phyloP scores from a whole-genome alignment of 2,329 filamentous ascomycete species.

The Nemania serpens region DNA sequence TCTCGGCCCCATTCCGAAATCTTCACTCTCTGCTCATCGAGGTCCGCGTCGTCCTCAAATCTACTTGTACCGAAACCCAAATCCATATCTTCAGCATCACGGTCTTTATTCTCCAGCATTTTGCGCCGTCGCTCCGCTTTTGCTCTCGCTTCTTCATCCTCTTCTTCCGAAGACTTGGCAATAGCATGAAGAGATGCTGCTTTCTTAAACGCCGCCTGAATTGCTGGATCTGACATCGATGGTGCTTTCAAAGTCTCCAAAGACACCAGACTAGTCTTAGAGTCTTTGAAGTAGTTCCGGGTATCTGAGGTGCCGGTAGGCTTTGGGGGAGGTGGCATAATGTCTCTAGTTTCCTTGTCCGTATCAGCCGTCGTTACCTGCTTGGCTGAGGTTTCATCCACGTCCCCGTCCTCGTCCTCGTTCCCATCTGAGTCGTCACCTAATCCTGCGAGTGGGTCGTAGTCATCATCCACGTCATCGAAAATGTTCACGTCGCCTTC shows the following conservation, averaged over 20 bases:
- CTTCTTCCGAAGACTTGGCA: constrained; percentile 46
- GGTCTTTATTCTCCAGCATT: constrained; percentile 73
- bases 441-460: constrained; percentile 68
- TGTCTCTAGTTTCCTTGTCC: constrained; percentile 34
- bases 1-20: constrained; percentile 66
- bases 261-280: constrained; percentile 58
- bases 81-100: constrained; percentile 90
- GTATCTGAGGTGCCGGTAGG: constrained; percentile 44
- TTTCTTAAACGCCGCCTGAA: constrained; percentile 84
- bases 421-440: constrained; percentile 47
- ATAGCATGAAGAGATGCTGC: constrained; percentile 69
- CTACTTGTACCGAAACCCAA: constrained; percentile 91
- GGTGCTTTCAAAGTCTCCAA: constrained; percentile 56
- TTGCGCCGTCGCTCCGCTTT: constrained; percentile 72
- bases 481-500: constrained; percentile 68
- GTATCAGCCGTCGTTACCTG: constrained; percentile 29
- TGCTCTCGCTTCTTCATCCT: constrained; percentile 54
- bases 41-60: constrained; percentile 85
- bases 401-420: constrained; percentile 45
- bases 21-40: constrained; percentile 69
- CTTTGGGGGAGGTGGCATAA: constrained; percentile 54
- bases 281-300: constrained; percentile 67
- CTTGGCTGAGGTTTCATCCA: constrained; percentile 32
- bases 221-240: constrained; percentile 73
- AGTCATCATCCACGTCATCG: constrained; percentile 67